phyloP scores from a whole-genome alignment of 805 yeast genomes.

The Zygoascus tannicola region DNA sequence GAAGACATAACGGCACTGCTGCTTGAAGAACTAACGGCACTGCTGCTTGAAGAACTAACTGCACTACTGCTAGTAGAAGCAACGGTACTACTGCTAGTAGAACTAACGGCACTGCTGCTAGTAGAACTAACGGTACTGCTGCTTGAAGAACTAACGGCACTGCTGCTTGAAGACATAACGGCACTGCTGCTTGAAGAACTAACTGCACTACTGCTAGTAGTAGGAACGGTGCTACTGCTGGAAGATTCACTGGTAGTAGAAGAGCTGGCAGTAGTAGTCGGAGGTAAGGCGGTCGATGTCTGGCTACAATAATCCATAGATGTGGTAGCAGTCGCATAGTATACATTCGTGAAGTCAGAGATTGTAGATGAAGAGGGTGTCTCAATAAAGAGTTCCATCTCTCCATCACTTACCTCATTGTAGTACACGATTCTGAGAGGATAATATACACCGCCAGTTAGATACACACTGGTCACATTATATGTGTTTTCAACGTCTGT shows the following conservation, averaged over 20 bases:
- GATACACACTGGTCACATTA: neutral
- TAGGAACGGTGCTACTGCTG: neutral
- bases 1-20: neutral
- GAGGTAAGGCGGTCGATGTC: neutral
- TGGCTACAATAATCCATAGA: neutral
- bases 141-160: neutral
- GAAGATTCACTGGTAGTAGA: neutral
- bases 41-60: neutral
- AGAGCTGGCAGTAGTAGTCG: neutral
- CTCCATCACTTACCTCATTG: neutral
- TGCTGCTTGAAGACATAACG: neutral
- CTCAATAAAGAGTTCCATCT: neutral
- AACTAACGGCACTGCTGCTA: neutral
- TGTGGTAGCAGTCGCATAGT: neutral
- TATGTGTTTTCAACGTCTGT: neutral
- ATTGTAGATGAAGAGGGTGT: neutral
- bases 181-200: neutral
- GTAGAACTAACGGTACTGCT: neutral
- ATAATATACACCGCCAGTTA: neutral
- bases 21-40: neutral
- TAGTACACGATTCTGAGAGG: neutral
- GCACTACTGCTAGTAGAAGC: neutral
- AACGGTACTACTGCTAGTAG: neutral
- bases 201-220: too few species aligned
- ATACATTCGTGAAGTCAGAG: neutral